Conservation (phyloP, 1,284 basidiomycete genomes). For the Rhodotorula sp. region DNA sequence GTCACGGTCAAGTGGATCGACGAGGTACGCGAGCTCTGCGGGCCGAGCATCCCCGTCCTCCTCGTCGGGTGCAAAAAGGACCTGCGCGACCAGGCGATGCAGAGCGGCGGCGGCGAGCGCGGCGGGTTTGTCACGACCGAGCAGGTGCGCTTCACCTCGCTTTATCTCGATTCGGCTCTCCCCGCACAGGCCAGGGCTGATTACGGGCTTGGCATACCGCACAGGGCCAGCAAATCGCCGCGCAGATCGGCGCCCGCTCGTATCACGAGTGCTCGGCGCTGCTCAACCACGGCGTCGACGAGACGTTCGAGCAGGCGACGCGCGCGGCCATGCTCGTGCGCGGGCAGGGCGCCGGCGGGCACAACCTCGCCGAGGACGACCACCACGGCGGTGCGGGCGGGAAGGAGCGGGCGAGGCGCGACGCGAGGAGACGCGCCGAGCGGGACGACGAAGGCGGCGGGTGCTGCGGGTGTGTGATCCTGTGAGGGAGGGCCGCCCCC, state of each 20-base stretch:
- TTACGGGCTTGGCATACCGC: too few species aligned
- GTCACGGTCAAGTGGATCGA: slow-evolving; percentile 97
- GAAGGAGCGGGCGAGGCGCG: background rate
- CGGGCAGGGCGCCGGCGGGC: slow-evolving; percentile 63
- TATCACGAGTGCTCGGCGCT: slow-evolving; percentile 93
- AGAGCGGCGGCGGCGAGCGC: slow-evolving; percentile 12
- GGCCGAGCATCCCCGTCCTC: slow-evolving; percentile 58
- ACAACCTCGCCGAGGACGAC: background rate
- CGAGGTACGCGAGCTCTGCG: slow-evolving; percentile 90
- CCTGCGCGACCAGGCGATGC: slow-evolving; percentile 43
- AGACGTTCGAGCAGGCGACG: slow-evolving; percentile 92
- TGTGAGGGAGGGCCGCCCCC: background rate
- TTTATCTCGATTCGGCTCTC: background rate
- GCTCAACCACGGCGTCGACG: slow-evolving; percentile 88
- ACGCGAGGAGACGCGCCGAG: background rate
- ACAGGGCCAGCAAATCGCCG: slow-evolving; percentile 74
- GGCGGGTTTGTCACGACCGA: slow-evolving; percentile 39
- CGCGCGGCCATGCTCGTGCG: slow-evolving; percentile 91
- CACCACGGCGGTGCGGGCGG: background rate
- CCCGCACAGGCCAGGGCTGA: too few species aligned
- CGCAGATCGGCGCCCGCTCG: slow-evolving; percentile 77
- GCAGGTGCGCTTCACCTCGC: slow-evolving; percentile 31
- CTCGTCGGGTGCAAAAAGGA: slow-evolving; percentile 53
- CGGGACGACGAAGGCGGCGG: slow-evolving; percentile 8
- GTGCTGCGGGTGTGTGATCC: slow-evolving; percentile 23